Percentiles rank a stretch among this genome's conserved stretches.
phyloP scores from a whole-genome alignment of 352 stramenopile genomes.

The Aphanomyces stellatus region DNA sequence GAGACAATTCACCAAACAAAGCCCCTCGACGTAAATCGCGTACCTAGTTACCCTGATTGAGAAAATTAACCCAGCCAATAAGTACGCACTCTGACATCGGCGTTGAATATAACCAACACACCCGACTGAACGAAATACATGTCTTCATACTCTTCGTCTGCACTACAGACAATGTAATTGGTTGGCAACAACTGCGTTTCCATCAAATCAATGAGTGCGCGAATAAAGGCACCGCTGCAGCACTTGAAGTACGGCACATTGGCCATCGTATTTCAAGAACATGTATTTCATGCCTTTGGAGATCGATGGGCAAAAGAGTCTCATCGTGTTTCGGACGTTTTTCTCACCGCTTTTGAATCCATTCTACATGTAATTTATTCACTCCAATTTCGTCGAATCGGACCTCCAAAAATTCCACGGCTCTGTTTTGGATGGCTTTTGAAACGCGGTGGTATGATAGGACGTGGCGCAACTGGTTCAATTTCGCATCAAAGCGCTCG shows the following conservation, averaged over 20 bases:
- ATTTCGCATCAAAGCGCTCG: conserved; percentile 2
- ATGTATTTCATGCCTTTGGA: conserved; percentile 7
- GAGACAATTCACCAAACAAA: background rate
- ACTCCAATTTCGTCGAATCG: background rate
- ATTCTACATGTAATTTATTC: background rate
- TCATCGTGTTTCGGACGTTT: conserved; percentile 5
- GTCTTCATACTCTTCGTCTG: background rate
- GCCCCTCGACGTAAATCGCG: background rate
- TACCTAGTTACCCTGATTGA: background rate
- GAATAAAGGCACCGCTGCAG: background rate
- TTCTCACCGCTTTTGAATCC: conserved; percentile 6
- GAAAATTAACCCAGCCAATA: background rate
- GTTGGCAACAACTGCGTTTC: conserved; percentile 1
- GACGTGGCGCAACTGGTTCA: background rate
- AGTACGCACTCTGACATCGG: background rate
- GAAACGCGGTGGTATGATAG: conserved; percentile 10
- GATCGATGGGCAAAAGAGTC: conserved; percentile 1
- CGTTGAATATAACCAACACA: background rate
- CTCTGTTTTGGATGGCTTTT: background rate
- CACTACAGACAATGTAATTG: background rate
- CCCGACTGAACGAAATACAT: conserved; percentile 15
- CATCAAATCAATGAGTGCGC: conserved; percentile 4
- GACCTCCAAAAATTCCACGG: conserved; percentile 9
- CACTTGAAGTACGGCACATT: conserved; percentile 8
- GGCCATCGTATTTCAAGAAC: background rate